These are phyloP conservation scores for Batrachochytrium dendrobatidis DNA, from an alignment of 371 early-diverging fungal species.

Conservation along the genomic window DNA sequence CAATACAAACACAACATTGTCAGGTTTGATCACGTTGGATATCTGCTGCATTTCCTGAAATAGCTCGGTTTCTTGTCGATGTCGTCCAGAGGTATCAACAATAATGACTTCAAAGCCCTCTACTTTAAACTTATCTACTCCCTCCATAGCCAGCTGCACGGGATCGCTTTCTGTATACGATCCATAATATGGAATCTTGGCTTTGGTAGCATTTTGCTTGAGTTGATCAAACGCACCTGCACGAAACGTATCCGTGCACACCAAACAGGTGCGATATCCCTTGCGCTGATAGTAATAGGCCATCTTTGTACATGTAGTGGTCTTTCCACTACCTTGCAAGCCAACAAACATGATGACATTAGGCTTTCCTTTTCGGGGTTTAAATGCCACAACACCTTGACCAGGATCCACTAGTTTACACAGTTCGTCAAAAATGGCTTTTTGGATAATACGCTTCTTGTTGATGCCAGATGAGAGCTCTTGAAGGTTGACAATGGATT, in stretches of 20 bases:
- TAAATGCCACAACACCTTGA: conserved; percentile 77
- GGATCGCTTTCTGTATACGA: conserved; percentile 95
- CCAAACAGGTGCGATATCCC: conserved; percentile 95
- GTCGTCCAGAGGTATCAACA: conserved; percentile 99
- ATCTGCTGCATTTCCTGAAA: conserved; percentile 99
- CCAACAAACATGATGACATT: conserved; percentile 99
- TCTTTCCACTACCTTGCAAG: conserved; percentile 98
- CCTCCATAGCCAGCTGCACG: conserved; percentile 88
- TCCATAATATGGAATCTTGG: conserved; percentile 97
- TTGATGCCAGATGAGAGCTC: conserved; percentile 73
- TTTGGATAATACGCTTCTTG: conserved; percentile 84
- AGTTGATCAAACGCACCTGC: conserved; percentile 99
- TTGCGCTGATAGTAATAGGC: conserved; percentile 95
- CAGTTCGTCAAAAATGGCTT: conserved; percentile 96
- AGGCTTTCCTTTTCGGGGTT: conserved; percentile 70
- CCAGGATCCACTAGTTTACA: conserved; percentile 90
- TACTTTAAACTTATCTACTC: conserved; percentile 92
- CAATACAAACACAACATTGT: conserved; percentile 97
- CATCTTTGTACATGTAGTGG: conserved; percentile 98
- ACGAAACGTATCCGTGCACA: conserved; percentile 99
- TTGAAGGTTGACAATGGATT: conserved; percentile 71
- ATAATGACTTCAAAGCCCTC: conserved; percentile 98
- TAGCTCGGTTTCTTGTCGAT: conserved; percentile 96
- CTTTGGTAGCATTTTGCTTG: conserved; percentile 97
- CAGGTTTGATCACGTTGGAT: conserved; percentile 76